phyloP scores from a whole-genome alignment of 2,329 filamentous ascomycete species.

The Colletotrichum orbiculare region DNA sequence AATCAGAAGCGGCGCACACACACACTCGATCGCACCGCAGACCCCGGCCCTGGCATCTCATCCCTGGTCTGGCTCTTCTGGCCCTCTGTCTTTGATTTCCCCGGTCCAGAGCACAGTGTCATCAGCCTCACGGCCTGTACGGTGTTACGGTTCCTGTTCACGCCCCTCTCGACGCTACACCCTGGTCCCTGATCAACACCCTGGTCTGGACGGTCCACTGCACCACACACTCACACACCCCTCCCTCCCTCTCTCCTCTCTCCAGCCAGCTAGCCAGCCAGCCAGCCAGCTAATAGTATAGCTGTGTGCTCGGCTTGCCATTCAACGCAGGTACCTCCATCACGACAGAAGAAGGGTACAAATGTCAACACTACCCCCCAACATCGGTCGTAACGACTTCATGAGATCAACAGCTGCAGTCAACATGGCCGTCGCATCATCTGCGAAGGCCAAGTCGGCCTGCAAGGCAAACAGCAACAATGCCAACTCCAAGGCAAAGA shows the following conservation, averaged over 20 bases:
- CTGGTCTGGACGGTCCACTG: slow-evolving; percentile 26
- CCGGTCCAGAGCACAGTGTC: slow-evolving; percentile 33
- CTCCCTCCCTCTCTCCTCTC: slow-evolving; percentile 32
- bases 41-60: background rate
- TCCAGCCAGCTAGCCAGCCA: slow-evolving; percentile 35
- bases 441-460: slow-evolving; percentile 68
- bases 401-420: slow-evolving; percentile 57
- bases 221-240: slow-evolving; percentile 38
- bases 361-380: slow-evolving; percentile 76
- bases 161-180: slow-evolving; percentile 14
- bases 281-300: slow-evolving; percentile 37
- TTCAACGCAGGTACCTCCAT: slow-evolving; percentile 56
- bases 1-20: slow-evolving; percentile 27
- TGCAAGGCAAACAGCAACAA: slow-evolving; percentile 61
- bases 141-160: slow-evolving; percentile 30
- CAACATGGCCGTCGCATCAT: slow-evolving; percentile 72
- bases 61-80: too few relatives aligned
- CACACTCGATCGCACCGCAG: slow-evolving; percentile 7
- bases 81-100: background rate
- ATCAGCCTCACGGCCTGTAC: background rate
- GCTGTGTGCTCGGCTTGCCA: slow-evolving; percentile 43
- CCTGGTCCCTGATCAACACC: slow-evolving; percentile 26
- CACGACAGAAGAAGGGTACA: slow-evolving; percentile 56
- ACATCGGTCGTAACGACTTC: slow-evolving; percentile 56
- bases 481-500: slow-evolving; percentile 72